phyloP scores from a whole-genome alignment of 345 rosid species.

The Aegle marmelos region DNA sequence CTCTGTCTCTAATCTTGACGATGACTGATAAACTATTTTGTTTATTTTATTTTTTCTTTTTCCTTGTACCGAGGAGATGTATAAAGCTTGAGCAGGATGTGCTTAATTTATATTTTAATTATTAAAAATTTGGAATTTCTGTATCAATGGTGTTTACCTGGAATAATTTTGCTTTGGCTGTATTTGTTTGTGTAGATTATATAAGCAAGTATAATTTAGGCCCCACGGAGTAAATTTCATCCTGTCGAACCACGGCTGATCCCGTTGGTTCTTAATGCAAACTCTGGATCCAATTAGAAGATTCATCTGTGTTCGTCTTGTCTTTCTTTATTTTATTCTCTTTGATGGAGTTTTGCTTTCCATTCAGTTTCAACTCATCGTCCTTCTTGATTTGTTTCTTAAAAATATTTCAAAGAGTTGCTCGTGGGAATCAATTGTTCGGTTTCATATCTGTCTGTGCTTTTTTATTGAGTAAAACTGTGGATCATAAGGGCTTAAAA shows the following conservation, averaged over 20 bases:
- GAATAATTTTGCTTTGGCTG: constrained; percentile 26
- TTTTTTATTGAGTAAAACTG: neutral
- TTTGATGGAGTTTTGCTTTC: neutral
- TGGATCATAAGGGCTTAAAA: constrained; percentile 3
- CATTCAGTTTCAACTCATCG: neutral
- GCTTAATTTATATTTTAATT: neutral
- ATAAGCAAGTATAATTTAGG: constrained; percentile 3
- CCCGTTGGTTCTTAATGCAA: neutral
- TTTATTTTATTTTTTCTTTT: neutral
- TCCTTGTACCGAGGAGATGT: constrained; percentile 7
- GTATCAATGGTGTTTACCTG: constrained; percentile 3
- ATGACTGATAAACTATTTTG: neutral
- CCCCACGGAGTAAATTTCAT: constrained; percentile 7
- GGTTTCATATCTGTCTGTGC: neutral
- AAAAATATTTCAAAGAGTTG: neutral
- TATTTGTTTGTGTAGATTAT: constrained; percentile 21
- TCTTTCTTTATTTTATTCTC: constrained; percentile 6
- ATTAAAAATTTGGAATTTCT: neutral
- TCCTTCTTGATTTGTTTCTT: neutral
- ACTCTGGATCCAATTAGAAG: constrained; percentile 11
- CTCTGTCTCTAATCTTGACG: neutral
- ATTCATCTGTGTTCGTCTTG: constrained; percentile 15
- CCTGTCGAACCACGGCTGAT: neutral
- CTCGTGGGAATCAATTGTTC: neutral
- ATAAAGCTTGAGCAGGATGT: constrained; percentile 8